phyloP scores from a whole-genome alignment of 2,329 filamentous ascomycete species.

The Penicillium sp. region DNA sequence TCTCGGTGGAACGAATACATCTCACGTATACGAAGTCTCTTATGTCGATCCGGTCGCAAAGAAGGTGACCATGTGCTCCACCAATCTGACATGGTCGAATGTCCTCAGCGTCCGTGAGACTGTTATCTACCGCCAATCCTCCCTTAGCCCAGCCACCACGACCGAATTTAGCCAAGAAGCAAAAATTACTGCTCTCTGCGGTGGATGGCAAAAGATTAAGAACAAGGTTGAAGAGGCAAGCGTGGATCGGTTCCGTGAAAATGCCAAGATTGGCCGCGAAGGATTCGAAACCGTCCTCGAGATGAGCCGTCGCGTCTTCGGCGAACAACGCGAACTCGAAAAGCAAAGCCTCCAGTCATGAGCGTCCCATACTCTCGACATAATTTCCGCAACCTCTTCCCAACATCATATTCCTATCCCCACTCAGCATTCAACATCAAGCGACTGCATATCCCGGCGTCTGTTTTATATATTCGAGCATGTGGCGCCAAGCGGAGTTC shows the following conservation, averaged over 20 bases:
- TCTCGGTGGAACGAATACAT: slow-evolving; percentile 76
- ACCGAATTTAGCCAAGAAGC: slow-evolving; percentile 89
- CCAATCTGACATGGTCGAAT: slow-evolving; percentile 91
- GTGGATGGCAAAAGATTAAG: slow-evolving; percentile 95
- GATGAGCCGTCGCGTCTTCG: slow-evolving; percentile 88
- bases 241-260: slow-evolving; percentile 85
- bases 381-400: not conserved
- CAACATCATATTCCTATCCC: slow-evolving; percentile 8
- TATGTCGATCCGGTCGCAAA: slow-evolving; percentile 83
- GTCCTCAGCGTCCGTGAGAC: slow-evolving; percentile 91
- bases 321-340: slow-evolving; percentile 74
- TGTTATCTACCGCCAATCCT: slow-evolving; percentile 73
- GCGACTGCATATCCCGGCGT: slow-evolving; percentile 38
- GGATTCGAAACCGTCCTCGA: slow-evolving; percentile 93
- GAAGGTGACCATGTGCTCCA: slow-evolving; percentile 94
- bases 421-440: slow-evolving; percentile 18
- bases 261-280: slow-evolving; percentile 84
- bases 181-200: slow-evolving; percentile 88
- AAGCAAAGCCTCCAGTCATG: slow-evolving; percentile 43
- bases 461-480: slow-evolving; percentile 23
- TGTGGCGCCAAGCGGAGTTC: slow-evolving; percentile 28
- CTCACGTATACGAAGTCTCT: slow-evolving; percentile 89
- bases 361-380: slow-evolving; percentile 3
- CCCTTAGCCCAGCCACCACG: slow-evolving; percentile 49
- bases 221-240: slow-evolving; percentile 93